Conservation (phyloP, 1,284 basidiomycete genomes). For the Phellopilus nigrolimitatus region DNA sequence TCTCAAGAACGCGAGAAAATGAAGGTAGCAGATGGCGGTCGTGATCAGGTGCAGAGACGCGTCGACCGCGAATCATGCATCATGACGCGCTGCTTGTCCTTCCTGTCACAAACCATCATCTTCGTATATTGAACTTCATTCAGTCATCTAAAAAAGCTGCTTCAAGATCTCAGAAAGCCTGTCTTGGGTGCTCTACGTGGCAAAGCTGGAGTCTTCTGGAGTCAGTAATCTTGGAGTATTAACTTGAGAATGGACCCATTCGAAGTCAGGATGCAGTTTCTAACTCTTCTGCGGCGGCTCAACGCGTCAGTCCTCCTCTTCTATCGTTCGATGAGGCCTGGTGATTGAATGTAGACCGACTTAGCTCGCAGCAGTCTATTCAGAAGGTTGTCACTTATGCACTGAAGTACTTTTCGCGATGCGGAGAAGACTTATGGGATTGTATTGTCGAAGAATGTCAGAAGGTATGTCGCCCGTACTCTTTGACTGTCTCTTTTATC, state of each 20-base stretch:
- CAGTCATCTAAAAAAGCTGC: not conserved
- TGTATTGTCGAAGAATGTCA: slow-evolving; percentile 87
- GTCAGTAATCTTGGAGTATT: not conserved
- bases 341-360: slow-evolving; percentile 17
- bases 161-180: not conserved
- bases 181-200: slow-evolving; percentile 7
- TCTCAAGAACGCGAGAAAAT: not conserved
- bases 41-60: slow-evolving; percentile 10
- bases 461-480: slow-evolving; percentile 47
- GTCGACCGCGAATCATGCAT: too few species aligned
- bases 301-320: slow-evolving; percentile 60
- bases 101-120: not conserved
- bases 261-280: slow-evolving; percentile 85
- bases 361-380: slow-evolving; percentile 82
- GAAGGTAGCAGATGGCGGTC: slow-evolving; percentile 2
- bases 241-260: slow-evolving; percentile 73
- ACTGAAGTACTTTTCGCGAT: slow-evolving; percentile 76
- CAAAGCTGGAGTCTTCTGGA: not conserved
- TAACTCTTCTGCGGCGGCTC: slow-evolving; percentile 64
- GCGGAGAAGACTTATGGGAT: slow-evolving; percentile 92
- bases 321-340: slow-evolving; percentile 26
- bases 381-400: slow-evolving; percentile 86
- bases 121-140: not conserved
- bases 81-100: not conserved
- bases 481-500: not conserved